Conservation (phyloP, 805 yeast species). For the Ogataea glucozyma region DNA sequence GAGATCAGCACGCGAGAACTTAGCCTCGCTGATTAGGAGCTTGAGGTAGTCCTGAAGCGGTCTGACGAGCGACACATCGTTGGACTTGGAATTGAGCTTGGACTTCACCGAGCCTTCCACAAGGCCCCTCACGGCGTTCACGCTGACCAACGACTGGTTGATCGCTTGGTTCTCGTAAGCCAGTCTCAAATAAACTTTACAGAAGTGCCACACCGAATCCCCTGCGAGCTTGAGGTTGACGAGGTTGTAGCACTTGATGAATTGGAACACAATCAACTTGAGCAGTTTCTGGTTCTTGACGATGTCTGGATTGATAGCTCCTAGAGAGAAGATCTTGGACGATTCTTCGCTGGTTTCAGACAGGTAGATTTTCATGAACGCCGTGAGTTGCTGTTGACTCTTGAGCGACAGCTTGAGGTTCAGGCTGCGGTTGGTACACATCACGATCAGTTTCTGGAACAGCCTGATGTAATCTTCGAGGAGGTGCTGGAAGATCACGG, state of each 20-base stretch:
- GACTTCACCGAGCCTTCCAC: conserved; percentile 56
- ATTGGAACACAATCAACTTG: conserved; percentile 50
- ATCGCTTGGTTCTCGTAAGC: conserved; percentile 30
- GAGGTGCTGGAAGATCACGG: conserved; percentile 78
- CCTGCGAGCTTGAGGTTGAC: conserved; percentile 59
- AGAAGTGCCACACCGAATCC: conserved; percentile 64
- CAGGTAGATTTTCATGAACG: conserved; percentile 58
- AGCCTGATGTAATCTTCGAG: conserved; percentile 61
- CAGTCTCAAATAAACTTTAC: conserved; percentile 49
- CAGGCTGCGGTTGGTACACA: conserved; percentile 26
- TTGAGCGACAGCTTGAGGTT: conserved; percentile 46
- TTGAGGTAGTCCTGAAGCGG: conserved; percentile 55
- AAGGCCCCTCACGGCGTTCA: conserved; percentile 47
- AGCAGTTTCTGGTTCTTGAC: conserved; percentile 49
- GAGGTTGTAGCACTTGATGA: conserved; percentile 53
- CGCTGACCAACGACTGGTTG: conserved; percentile 34
- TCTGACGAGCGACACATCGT: conserved; percentile 46
- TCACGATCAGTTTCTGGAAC: conserved; percentile 46
- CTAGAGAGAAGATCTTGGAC: conserved; percentile 63
- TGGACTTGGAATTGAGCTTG: conserved; percentile 49
- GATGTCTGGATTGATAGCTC: conserved; percentile 72
- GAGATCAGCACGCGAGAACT: conserved; percentile 48
- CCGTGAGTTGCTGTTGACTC: conserved; percentile 57
- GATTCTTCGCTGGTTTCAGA: conserved; percentile 63
- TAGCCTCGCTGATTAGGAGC: conserved; percentile 45